phyloP scores from a whole-genome alignment of 2,329 filamentous ascomycete species.

The Seiridium cupressi region DNA sequence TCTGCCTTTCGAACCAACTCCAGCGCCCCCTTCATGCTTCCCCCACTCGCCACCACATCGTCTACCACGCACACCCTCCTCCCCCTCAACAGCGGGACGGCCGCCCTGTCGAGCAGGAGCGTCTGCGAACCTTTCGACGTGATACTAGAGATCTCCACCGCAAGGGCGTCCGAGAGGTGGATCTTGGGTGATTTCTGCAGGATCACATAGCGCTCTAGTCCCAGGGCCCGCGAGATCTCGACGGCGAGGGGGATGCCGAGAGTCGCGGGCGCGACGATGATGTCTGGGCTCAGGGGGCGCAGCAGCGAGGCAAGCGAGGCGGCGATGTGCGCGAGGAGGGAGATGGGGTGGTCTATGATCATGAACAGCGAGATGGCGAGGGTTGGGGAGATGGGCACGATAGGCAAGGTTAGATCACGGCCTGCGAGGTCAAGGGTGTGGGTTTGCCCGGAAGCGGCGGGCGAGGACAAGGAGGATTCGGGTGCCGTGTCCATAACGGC shows the following conservation, averaged over 20 bases:
- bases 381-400: neutral
- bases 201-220: slow-evolving; percentile 6
- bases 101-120: slow-evolving; percentile 2
- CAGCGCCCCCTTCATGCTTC: neutral
- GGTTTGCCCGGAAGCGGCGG: slow-evolving; percentile 24
- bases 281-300: neutral
- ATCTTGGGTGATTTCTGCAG: slow-evolving; percentile 8
- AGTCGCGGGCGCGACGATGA: slow-evolving; percentile 7
- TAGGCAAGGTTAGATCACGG: slow-evolving; percentile 11
- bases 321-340: neutral
- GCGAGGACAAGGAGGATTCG: no score
- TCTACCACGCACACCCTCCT: slow-evolving; percentile 2
- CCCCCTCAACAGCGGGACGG: neutral
- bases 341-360: slow-evolving; percentile 6
- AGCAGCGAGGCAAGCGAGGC: neutral
- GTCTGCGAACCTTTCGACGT: slow-evolving; percentile 1
- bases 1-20: slow-evolving; percentile 4
- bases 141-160: neutral
- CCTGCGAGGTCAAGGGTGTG: slow-evolving; percentile 30
- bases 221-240: slow-evolving; percentile 1
- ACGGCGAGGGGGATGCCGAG: slow-evolving; percentile 8
- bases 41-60: slow-evolving; percentile 5
- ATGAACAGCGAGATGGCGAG: slow-evolving; percentile 7
- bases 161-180: slow-evolving; percentile 1
- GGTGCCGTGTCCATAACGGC: no score